Evolutionary conservation across 2,329 filamentous ascomycete genomes (phyloP), one percentile per base, ranked within the genome.

Genomic region (Exutisphaerella laricina): DNA sequence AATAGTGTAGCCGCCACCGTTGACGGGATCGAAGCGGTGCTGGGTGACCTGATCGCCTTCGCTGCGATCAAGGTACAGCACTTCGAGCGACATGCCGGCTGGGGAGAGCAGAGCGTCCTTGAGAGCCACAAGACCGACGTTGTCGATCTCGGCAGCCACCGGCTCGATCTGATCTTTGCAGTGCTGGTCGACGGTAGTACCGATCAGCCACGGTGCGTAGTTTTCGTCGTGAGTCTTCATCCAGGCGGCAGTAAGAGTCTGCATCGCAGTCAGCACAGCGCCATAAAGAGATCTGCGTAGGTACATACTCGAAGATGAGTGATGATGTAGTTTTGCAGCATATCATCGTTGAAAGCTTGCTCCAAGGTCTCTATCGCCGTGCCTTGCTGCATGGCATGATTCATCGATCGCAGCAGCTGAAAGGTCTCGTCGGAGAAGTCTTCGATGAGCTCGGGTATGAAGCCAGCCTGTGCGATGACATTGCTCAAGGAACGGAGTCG

Each of bases 61-160:
- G 57, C 85, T 95, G 55, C 88, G 80, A 62, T 97, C 92, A 6
- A 98, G 78, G 61, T 97, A 96, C 41, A 88, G 80, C 49, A 97
- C 85, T 60, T 96, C 88, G 14, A 97, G 77, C 4, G 82, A 80
- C 50, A 96, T 79, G 12, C 81, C 80, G 37, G 82, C 82, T 5
- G 84, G 85, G 59, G 86, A 83, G 50, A 97, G 78, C 3, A 97
- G 74, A 18, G 88, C 77, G 50, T 90, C 82, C 49, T 84, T 78
- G 37, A 97, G 71, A 2, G 87, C 79, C 46, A 79, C 79, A 49
- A 97, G 74, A 31, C 87, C 86, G n/a, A 95, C 70, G 57, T 96
- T 82, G 55, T 98, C 92, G 50, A 97, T 94, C 68, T 97, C 90
- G 38, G 81, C 79, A 54, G 82, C 77, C 12, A 82, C 75, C 0